Conservation (phyloP, 2,329 filamentous ascomycete species). For the Penicillium griseofulvum region DNA sequence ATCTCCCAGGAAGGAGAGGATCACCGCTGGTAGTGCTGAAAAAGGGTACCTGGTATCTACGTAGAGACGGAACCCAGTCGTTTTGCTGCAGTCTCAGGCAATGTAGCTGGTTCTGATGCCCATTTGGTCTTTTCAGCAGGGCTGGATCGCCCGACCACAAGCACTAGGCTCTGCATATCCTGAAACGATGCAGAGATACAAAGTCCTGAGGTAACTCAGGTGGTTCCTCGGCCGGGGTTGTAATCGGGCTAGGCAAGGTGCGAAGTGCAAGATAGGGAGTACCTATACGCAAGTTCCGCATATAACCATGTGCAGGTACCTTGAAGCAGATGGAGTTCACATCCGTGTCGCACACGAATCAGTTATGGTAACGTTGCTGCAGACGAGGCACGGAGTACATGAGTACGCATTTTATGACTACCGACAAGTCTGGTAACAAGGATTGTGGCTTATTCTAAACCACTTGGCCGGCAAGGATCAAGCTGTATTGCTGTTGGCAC, state of each 20-base stretch:
- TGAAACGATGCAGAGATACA: neutral
- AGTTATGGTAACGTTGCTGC: neutral
- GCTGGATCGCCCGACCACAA: neutral
- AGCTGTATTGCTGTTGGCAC: constrained; percentile 1
- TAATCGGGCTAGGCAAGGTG: constrained; percentile 5
- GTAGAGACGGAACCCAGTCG: neutral
- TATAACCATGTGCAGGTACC: constrained; percentile 1
- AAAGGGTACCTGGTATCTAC: neutral
- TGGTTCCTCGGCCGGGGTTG: neutral
- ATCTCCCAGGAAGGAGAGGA: neutral
- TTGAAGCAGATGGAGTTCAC: neutral
- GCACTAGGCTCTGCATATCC: neutral
- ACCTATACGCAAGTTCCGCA: neutral
- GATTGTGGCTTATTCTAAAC: neutral
- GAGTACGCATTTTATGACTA: neutral
- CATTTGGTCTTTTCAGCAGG: neutral
- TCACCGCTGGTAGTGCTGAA: neutral
- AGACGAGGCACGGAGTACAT: neutral
- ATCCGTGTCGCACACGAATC: neutral
- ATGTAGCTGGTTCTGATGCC: neutral
- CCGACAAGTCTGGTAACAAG: neutral
- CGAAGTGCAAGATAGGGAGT: neutral
- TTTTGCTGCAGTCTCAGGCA: neutral
- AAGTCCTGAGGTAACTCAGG: neutral
- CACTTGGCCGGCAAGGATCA: constrained; percentile 1